phyloP scores from a whole-genome alignment of 1,284 basidiomycete species.

The Irpex sp. region DNA sequence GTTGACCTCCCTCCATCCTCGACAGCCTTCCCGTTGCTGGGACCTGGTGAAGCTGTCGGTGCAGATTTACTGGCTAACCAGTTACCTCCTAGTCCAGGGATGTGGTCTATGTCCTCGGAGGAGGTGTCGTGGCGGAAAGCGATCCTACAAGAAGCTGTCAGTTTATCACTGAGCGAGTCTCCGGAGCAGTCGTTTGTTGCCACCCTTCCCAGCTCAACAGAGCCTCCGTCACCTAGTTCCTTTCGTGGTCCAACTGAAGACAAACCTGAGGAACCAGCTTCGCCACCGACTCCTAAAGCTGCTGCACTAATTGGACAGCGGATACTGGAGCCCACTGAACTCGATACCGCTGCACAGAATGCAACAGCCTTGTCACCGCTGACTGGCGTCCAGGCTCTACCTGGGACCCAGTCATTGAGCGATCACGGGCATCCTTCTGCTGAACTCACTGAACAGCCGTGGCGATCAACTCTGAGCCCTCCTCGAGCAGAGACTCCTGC shows the following conservation, averaged over 20 bases:
- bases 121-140: slow-evolving; percentile 70
- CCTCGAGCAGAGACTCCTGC: slow-evolving; percentile 43
- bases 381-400: slow-evolving; percentile 19
- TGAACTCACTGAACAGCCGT: background rate
- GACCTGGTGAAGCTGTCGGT: slow-evolving; percentile 66
- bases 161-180: slow-evolving; percentile 63
- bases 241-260: slow-evolving; percentile 1
- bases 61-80: slow-evolving; percentile 69
- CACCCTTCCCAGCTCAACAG: slow-evolving; percentile 16
- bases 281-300: slow-evolving; percentile 17
- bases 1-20: slow-evolving; percentile 70
- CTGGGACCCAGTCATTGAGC: slow-evolving; percentile 12
- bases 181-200: slow-evolving; percentile 32
- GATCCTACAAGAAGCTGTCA: slow-evolving; percentile 67
- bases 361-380: slow-evolving; percentile 15
- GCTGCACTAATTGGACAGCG: slow-evolving; percentile 23
- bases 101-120: slow-evolving; percentile 48
- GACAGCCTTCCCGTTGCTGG: slow-evolving; percentile 59
- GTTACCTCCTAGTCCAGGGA: slow-evolving; percentile 64
- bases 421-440: slow-evolving; percentile 19
- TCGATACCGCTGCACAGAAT: slow-evolving; percentile 14
- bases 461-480: slow-evolving; percentile 17
- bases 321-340: slow-evolving; percentile 22
- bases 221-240: slow-evolving; percentile 15
- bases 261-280: slow-evolving; percentile 10